phyloP scores from a whole-genome alignment of 768 basidiomycete species.

The Myochromella boudieri region DNA sequence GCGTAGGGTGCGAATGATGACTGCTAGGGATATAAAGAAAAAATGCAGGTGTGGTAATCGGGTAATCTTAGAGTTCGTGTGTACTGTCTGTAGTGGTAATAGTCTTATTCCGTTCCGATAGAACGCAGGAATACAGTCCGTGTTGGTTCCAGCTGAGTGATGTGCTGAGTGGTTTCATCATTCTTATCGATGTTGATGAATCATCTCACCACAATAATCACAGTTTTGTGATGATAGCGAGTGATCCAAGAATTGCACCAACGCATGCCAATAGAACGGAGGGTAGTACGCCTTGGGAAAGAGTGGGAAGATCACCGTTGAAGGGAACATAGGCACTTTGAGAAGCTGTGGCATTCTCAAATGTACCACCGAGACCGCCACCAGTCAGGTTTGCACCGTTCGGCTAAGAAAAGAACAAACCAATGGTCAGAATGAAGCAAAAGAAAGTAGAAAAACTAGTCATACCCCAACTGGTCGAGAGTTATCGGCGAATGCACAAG shows the following conservation, averaged over 20 bases:
- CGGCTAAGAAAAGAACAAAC: conserved; percentile 35
- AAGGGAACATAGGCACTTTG: conserved; percentile 46
- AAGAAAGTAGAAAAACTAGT: conserved; percentile 12
- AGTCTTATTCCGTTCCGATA: too few species aligned
- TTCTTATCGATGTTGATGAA: too few species aligned
- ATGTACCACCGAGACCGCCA: conserved; percentile 47
- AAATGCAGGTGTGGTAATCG: neutral
- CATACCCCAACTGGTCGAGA: conserved; percentile 66
- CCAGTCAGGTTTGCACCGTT: conserved; percentile 72
- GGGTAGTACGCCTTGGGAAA: conserved; percentile 32
- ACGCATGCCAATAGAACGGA: conserved; percentile 34
- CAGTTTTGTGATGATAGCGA: conserved; percentile 22
- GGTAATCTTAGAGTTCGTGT: too few species aligned
- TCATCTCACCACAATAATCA: too few species aligned
- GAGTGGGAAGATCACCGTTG: conserved; percentile 34
- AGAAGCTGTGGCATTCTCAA: conserved; percentile 22
- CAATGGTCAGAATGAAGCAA: neutral
- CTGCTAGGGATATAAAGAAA: neutral
- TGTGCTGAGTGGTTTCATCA: too few species aligned
- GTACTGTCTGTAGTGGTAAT: too few species aligned
- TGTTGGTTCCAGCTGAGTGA: too few species aligned
- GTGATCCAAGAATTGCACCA: conserved; percentile 35
- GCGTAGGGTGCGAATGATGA: neutral
- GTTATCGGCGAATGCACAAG: conserved; percentile 63
- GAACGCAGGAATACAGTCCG: too few species aligned